Conservation (phyloP, 1,139 yeast genomes). For the Nakaseomyces kungkrabaensis region DNA sequence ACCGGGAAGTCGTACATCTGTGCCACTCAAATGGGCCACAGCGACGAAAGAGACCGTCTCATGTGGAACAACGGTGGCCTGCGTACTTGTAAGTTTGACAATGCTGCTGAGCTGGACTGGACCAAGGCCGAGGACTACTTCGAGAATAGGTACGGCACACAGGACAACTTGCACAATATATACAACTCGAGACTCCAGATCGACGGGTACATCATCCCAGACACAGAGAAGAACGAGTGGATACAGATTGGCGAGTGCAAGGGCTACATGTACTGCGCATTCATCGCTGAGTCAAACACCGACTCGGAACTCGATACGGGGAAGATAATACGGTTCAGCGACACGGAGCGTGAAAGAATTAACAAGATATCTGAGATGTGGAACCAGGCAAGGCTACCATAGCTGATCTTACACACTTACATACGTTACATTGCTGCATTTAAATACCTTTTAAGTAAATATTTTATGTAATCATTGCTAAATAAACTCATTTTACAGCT, state of each 20-base stretch:
- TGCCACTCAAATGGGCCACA: slow-evolving; percentile 62
- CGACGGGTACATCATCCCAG: slow-evolving; percentile 27
- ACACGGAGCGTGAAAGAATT: slow-evolving; percentile 5
- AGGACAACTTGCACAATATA: slow-evolving; percentile 26
- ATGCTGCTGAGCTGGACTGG: slow-evolving; percentile 30
- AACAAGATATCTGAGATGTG: slow-evolving; percentile 17
- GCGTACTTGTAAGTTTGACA: slow-evolving; percentile 45
- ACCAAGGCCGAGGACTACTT: slow-evolving; percentile 27
- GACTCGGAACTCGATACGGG: slow-evolving; percentile 10
- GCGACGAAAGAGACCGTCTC: slow-evolving; percentile 37
- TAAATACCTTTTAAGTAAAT: too few relatives aligned
- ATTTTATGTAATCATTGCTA: too few relatives aligned
- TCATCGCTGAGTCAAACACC: slow-evolving; percentile 8
- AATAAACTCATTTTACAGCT: too few relatives aligned
- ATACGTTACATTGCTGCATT: too few relatives aligned
- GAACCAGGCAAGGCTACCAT: slow-evolving; percentile 9
- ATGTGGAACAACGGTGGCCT: slow-evolving; percentile 67
- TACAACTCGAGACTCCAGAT: slow-evolving; percentile 22
- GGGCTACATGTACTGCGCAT: slow-evolving; percentile 27
- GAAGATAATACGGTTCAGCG: slow-evolving; percentile 12
- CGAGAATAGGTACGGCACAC: slow-evolving; percentile 29
- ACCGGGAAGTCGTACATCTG: slow-evolving; percentile 35
- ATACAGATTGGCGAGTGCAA: slow-evolving; percentile 23
- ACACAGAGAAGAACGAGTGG: slow-evolving; percentile 18
- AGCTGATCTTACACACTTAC: too few relatives aligned